Evolutionary conservation across 2,329 filamentous ascomycete species (phyloP).

Genomic region (Stachybotrys chartarum): DNA sequence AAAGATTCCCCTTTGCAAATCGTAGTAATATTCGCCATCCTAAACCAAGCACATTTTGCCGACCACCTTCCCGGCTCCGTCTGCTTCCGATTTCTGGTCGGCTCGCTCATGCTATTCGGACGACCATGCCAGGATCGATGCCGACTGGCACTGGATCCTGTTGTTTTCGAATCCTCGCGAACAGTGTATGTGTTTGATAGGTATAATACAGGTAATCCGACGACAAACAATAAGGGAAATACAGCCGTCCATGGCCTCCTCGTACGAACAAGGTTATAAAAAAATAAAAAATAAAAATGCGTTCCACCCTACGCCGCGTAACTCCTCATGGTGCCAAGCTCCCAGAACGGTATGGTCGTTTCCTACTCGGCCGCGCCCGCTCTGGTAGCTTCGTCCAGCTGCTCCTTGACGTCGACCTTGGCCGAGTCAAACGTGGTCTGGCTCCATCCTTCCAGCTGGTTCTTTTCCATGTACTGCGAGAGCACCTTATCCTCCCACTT

Average conservation of each 20-base stretch:
- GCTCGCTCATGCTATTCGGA: too few species aligned
- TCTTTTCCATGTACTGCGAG: conserved; percentile 56
- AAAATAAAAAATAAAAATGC: not conserved
- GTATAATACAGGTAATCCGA: not conserved
- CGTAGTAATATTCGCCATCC: too few species aligned
- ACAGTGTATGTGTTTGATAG: not conserved
- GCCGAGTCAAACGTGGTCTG: conserved; percentile 29
- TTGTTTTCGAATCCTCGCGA: not conserved
- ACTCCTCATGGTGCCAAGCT: not conserved
- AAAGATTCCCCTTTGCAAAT: too few species aligned
- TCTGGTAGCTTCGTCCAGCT: conserved; percentile 22
- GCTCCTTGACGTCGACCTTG: conserved; percentile 22
- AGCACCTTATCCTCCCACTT: conserved; percentile 64
- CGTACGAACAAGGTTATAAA: not conserved
- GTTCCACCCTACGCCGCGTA: not conserved
- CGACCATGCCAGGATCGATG: too few species aligned
- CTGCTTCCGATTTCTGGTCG: too few species aligned
- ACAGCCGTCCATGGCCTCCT: not conserved
- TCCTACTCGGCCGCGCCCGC: conserved; percentile 3
- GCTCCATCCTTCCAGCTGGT: conserved; percentile 64
- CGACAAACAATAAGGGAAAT: not conserved
- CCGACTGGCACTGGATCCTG: not conserved
- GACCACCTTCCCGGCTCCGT: too few species aligned
- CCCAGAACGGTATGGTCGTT: not conserved
- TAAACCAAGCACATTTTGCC: too few species aligned